These are phyloP conservation scores for Grosmannia huntii DNA, from an alignment of 2,329 filamentous ascomycete species.

Conservation along the genomic window DNA sequence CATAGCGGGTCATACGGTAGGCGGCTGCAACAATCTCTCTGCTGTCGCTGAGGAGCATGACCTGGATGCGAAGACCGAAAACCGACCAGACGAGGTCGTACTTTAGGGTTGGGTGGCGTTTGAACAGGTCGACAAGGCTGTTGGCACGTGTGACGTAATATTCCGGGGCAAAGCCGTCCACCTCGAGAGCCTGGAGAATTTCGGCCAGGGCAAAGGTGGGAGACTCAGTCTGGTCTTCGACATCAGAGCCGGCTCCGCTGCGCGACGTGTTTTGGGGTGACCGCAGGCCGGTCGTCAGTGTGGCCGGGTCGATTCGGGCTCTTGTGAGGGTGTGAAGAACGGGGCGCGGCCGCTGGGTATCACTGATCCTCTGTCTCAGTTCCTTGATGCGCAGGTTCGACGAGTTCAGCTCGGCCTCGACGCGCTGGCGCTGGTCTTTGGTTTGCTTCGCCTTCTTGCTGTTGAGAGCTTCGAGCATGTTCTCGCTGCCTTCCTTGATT, in stretches of 20 bases:
- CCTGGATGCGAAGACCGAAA: conserved; percentile 86
- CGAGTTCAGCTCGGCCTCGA: conserved; percentile 80
- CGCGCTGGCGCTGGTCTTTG: conserved; percentile 66
- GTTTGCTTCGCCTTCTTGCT: conserved; percentile 92
- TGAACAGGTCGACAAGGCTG: conserved; percentile 90
- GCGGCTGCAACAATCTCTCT: conserved; percentile 91
- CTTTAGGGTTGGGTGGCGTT: conserved; percentile 81
- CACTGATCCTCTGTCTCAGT: conserved; percentile 46
- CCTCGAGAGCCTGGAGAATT: conserved; percentile 77
- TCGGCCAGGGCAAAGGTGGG: conserved; percentile 87
- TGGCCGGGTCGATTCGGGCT: conserved; percentile 33
- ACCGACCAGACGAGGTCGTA: conserved; percentile 95
- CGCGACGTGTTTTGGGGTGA: conserved; percentile 45
- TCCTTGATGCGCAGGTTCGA: conserved; percentile 64
- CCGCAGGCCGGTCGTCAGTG: conserved; percentile 32
- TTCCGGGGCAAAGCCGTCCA: conserved; percentile 76
- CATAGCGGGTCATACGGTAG: conserved; percentile 85
- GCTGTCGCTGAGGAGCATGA: conserved; percentile 91
- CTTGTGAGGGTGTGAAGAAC: conserved; percentile 40
- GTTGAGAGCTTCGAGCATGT: conserved; percentile 89
- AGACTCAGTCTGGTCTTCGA: conserved; percentile 63
- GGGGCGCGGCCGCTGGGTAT: conserved; percentile 38
- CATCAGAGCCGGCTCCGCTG: conserved; percentile 45
- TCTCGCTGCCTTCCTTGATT: conserved; percentile 96
- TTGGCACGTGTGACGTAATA: conserved; percentile 94